phyloP scores from a whole-genome alignment of 1,284 basidiomycete species.

The Xerocomus minutiporus region DNA sequence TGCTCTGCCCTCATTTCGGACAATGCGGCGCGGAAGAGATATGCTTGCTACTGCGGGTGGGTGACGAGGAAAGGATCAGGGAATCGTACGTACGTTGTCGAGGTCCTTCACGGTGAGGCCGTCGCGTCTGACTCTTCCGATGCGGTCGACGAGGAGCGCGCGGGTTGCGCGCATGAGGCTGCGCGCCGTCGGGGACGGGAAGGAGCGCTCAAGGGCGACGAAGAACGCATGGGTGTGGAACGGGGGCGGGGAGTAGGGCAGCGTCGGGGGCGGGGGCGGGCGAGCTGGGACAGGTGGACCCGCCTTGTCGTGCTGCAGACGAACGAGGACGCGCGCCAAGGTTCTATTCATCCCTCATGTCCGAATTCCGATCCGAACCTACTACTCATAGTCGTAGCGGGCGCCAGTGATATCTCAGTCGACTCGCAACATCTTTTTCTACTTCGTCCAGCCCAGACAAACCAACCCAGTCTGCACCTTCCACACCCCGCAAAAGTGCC shows the following conservation, averaged over 20 bases:
- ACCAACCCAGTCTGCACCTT: neutral
- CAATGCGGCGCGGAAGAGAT: slow-evolving; percentile 91
- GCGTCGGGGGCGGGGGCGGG: slow-evolving; percentile 13
- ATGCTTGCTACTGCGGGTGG: slow-evolving; percentile 70
- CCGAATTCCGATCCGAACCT: slow-evolving; percentile 22
- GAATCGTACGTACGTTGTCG: slow-evolving; percentile 70
- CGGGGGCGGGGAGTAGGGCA: slow-evolving; percentile 45
- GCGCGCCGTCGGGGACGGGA: slow-evolving; percentile 64
- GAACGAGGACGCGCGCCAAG: slow-evolving; percentile 15
- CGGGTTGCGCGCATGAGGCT: slow-evolving; percentile 86
- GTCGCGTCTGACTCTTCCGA: slow-evolving; percentile 69
- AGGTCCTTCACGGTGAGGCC: slow-evolving; percentile 81
- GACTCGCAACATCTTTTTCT: slow-evolving; percentile 56
- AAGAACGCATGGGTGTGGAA: slow-evolving; percentile 68
- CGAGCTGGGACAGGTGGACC: slow-evolving; percentile 14
- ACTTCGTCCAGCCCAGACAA: slow-evolving; percentile 33
- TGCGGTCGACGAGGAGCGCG: slow-evolving; percentile 72
- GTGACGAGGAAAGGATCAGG: neutral
- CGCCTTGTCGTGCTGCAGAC: slow-evolving; percentile 14
- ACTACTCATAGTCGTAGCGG: slow-evolving; percentile 42
- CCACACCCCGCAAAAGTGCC: slow-evolving; percentile 36
- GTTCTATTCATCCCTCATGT: slow-evolving; percentile 13
- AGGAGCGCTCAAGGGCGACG: slow-evolving; percentile 59
- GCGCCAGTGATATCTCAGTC: slow-evolving; percentile 56
- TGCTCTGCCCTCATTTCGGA: slow-evolving; percentile 89